These are phyloP conservation scores for Calendula officinalis DNA, from an alignment of 129 eudicot genomes.

Conservation along the genomic window DNA sequence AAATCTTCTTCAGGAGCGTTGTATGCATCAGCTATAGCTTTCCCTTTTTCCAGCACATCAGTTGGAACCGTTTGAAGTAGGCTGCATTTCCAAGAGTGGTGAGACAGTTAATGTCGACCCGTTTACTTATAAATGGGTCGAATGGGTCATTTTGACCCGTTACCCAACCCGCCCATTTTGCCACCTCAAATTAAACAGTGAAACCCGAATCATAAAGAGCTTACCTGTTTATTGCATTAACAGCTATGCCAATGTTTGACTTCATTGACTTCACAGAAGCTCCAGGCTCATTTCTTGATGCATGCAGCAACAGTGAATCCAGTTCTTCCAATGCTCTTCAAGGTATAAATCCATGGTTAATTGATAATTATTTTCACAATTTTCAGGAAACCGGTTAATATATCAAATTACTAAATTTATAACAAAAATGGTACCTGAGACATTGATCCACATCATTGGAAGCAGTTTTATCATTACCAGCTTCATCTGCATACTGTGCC, in stretches of 20 bases:
- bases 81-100: conserved; percentile 30
- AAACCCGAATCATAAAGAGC: neutral
- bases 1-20: conserved; percentile 43
- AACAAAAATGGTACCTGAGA: conserved; percentile 52
- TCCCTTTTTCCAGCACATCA: conserved; percentile 66
- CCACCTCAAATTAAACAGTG: neutral
- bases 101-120: neutral
- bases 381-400: neutral
- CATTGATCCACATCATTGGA: conserved; percentile 76
- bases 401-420: neutral
- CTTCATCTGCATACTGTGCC: conserved; percentile 86
- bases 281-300: conserved; percentile 65
- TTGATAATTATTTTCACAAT: too few species aligned
- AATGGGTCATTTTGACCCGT: neutral
- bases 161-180: neutral
- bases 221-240: conserved; percentile 76
- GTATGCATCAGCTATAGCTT: conserved; percentile 84
- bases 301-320: conserved; percentile 74
- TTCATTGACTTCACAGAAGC: conserved; percentile 67
- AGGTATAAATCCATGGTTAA: conserved; percentile 4
- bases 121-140: neutral
- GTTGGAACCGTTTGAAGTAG: conserved; percentile 78
- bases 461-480: conserved; percentile 69
- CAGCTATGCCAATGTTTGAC: conserved; percentile 54
- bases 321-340: conserved; percentile 87